Evolutionary conservation across 352 stramenopile genomes (phyloP), one percentile per base, ranked within the genome.

Genomic region (Thalassiosira gravida): DNA sequence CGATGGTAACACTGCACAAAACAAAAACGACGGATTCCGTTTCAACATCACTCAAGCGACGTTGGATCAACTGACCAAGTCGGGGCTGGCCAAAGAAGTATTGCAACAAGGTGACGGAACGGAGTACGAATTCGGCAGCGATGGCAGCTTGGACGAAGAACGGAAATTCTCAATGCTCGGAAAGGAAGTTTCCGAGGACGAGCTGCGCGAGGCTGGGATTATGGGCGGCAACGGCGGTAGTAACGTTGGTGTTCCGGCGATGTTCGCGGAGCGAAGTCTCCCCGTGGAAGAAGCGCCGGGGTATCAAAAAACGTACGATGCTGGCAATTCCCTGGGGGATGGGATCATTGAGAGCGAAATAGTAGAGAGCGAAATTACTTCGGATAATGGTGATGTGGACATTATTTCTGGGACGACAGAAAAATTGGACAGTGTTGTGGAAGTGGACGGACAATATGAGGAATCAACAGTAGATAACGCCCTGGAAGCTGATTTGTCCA

Each of bases 81-180:
- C 52, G 1, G 89, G 89, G 39, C 74, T 86, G 9, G 67, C 90
- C 29, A 80, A 86, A 63, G 86, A 92, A 71, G 79, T 91, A 11
- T 86, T 89, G 8, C 74, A 82, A 72, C 86, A 93, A 65, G 64
- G 44, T 14, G 85, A 92, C 80, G 89, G 86, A 24, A 80, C 63
- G 18, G 86, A 93, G 66, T 92, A 80, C 75, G 75, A 82, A 25
- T 72, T 77, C 7, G 61, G 58, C 29, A 39, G 14, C n/a, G 56
- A 27, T 56, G 42, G 49, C 62, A 67, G 42, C 14, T 44, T 68
- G 18, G 44, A 83, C 67, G 71, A 84, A n/a, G 56, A 87, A 22
- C 79, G 66, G 22, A 57, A 74, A 61, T 91, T 89, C 58, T 74
- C 59, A 20, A 72, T 78, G 37, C 68, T 85, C 9, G 81, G 82